Conservation (phyloP, 176 grass and related monocot genomes). For the Eremochloa ophiuroides region DNA sequence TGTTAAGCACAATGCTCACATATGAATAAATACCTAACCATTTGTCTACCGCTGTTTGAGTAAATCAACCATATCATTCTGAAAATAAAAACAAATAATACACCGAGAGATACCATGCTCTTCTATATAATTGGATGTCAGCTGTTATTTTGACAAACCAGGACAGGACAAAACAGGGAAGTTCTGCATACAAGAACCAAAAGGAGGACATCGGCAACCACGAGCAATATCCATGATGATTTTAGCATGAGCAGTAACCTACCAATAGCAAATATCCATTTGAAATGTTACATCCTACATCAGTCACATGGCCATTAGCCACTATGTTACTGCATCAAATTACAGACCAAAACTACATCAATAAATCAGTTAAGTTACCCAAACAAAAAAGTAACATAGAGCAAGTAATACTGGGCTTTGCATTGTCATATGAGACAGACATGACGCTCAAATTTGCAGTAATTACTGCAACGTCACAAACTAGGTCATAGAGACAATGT, state of each 20-base stretch:
- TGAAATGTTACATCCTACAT: neutral
- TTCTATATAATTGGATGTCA: neutral
- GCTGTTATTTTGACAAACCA: neutral
- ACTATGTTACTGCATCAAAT: neutral
- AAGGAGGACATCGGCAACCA: neutral
- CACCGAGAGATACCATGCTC: neutral
- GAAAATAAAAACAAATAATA: neutral
- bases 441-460: neutral
- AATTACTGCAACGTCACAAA: neutral
- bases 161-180: neutral
- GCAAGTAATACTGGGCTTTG: neutral
- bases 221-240: neutral
- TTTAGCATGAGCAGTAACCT: neutral
- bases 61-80: neutral
- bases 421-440: neutral
- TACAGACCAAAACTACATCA: neutral
- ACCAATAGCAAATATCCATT: no score
- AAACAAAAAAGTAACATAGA: neutral
- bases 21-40: neutral
- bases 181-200: neutral
- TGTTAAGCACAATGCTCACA: neutral
- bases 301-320: neutral
- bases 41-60: neutral
- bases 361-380: neutral
- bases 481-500: neutral